phyloP scores from a whole-genome alignment of 2,329 filamentous ascomycete genomes.

The Ophiobolus disseminans region DNA sequence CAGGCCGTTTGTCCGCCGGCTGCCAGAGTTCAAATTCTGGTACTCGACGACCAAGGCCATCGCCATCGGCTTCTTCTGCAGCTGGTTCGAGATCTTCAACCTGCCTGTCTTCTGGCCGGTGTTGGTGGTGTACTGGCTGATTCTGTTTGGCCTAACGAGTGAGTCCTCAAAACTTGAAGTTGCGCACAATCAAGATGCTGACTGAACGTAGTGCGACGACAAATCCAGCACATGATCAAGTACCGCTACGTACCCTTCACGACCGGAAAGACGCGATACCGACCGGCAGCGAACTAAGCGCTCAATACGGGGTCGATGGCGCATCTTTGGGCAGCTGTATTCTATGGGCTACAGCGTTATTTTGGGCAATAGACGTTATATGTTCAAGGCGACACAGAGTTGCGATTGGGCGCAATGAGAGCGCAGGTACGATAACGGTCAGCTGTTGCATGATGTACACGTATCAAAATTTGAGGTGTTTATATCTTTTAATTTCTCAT shows the following conservation, averaged over 20 bases:
- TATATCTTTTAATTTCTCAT: slow-evolving; percentile 21
- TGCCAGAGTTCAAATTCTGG: slow-evolving; percentile 99
- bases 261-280: slow-evolving; percentile 72
- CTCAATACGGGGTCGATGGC: background rate
- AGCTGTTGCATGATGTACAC: slow-evolving; percentile 29
- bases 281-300: slow-evolving; percentile 37
- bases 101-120: slow-evolving; percentile 99
- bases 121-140: slow-evolving; percentile 97
- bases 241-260: slow-evolving; percentile 97
- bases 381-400: slow-evolving; percentile 19
- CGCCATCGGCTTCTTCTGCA: slow-evolving; percentile 81
- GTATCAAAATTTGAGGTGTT: slow-evolving; percentile 15
- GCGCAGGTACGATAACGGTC: slow-evolving; percentile 16
- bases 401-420: slow-evolving; percentile 15
- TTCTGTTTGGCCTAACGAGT: slow-evolving; percentile 95
- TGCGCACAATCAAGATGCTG: background rate
- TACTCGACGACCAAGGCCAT: slow-evolving; percentile 91
- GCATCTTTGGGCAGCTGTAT: no score
- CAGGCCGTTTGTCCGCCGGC: slow-evolving; percentile 90
- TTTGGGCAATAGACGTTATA: slow-evolving; percentile 35
- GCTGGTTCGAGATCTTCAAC: slow-evolving; percentile 93
- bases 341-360: no score
- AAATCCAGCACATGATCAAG: slow-evolving; percentile 99
- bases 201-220: slow-evolving; percentile 80
- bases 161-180: slow-evolving; percentile 51